Evolutionary conservation across 345 rosid species (phyloP).

Genomic region (Balakata baccata): DNA sequence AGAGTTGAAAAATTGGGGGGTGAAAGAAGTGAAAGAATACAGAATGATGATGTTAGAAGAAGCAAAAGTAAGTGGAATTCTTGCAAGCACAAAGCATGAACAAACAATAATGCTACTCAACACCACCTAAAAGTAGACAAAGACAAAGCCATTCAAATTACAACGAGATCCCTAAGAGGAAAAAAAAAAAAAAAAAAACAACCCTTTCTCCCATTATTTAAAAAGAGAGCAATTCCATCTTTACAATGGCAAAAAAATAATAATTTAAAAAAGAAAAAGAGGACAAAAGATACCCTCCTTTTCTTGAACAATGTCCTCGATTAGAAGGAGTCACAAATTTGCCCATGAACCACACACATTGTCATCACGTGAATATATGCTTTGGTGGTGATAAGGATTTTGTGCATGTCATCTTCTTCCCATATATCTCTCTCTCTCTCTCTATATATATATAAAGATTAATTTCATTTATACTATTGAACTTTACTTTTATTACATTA

Average conservation of each 20-base stretch:
- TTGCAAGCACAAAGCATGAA: slow-evolving; percentile 27
- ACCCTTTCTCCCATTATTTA: slow-evolving; percentile 20
- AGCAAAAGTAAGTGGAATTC: slow-evolving; percentile 25
- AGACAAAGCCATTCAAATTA: slow-evolving; percentile 20
- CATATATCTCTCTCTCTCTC: no score
- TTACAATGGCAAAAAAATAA: not conserved
- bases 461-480: not conserved
- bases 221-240: slow-evolving; percentile 34
- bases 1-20: not conserved
- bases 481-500: no score
- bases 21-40: slow-evolving; percentile 13
- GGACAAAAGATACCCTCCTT: slow-evolving; percentile 24
- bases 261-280: not conserved
- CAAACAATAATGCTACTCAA: slow-evolving; percentile 41
- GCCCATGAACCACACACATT: slow-evolving; percentile 29
- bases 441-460: no score
- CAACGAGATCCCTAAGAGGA: slow-evolving; percentile 3
- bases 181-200: not conserved
- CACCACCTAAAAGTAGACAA: slow-evolving; percentile 33
- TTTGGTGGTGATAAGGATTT: slow-evolving; percentile 23
- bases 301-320: not conserved
- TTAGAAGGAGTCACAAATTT: slow-evolving; percentile 15
- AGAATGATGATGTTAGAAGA: slow-evolving; percentile 21
- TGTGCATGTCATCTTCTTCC: slow-evolving; percentile 9
- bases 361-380: slow-evolving; percentile 49